Base-by-base conservation (phyloP, 2,329 filamentous ascomycete genomes). In the Juglanconis juglandina region DNA sequence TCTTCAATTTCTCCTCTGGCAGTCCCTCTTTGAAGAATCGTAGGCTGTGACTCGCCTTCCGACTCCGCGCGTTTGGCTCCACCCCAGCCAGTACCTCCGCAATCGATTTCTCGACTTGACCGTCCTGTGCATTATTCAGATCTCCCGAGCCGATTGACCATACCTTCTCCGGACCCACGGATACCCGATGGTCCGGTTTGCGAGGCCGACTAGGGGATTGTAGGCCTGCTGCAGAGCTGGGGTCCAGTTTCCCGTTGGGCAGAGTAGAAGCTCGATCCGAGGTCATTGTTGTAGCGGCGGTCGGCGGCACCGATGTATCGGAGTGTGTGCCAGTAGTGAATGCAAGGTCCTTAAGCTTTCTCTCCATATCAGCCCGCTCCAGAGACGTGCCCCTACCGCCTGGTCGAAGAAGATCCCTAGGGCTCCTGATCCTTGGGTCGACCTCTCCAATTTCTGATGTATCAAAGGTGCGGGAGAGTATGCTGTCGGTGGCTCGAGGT, bases 11-110 rank as follows among this genome's bases (percentile, higher is more conserved):
- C 49, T 87, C 84, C 56, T 86, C 82, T 3, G 84, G 84, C 17
- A 87, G 73, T 39, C 84, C 86, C 70, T 88, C 85, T 63, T 85
- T 86, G 76, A 89, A 89, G 67, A 88, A 86, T 2, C 86, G 79
- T 60, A 89, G 74, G 65, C 84, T 87, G 70, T 88, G 86, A 67
- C 85, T 88, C 44, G 86, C 82, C 71, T 88, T 89, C 65, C 86
- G 82, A 67, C 86, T 90, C 56, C 86, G 82, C 50, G 82, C 82
- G 66, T 83, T 87, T 47, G 79, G 84, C 66, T 87, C 85, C n/a
- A 82, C 75, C 2, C 85, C 84, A 17, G 83, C 79, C 68, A 87
- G 77, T 34, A 82, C 83, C 64, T 87, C 84, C 5, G 83, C 78
- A 54, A 88, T 83, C n/a, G 84, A 87, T 69, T 86, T 84, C 66